Evolutionary conservation across 768 basidiomycete genomes (phyloP), one percentile per base, ranked within the genome.

Genomic region (Suillus subaureus): DNA sequence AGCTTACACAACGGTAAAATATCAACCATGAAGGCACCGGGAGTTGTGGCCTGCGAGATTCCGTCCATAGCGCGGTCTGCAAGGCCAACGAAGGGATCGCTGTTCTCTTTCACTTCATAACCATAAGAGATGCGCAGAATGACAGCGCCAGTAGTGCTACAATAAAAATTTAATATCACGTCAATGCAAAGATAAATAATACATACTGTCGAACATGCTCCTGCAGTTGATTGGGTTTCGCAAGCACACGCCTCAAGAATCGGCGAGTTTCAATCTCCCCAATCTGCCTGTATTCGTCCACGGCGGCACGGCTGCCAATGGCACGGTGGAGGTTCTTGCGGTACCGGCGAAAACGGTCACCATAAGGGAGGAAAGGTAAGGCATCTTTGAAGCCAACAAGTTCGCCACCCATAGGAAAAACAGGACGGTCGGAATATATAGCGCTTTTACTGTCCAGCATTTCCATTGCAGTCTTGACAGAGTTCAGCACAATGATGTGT

Each of bases 391-490:
- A 75, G 28, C 74, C 78, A 35, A 75, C 70, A 13, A 78, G 70
- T 55, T 77, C 75, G 47, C 72, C 76, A 63, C 75, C 77, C 79
- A 82, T 80, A 1, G 79, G 76, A 23, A 82, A 66, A 18, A 76
- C 73, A 0, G 89, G 88, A 23, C 89, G 84, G 69, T 90, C 89
- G 26, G 88, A 89, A 72, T 89, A 90, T 42, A 85, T 82, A 26
- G 84, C 78, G 64, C 86, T 87, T 69, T 87, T 87, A 74, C 87
- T 88, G 74, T 90, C 87, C 61, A 89, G 79, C 77, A 90, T 81
- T 58, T 89, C 86, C 67, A 78, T 61, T 18, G 86, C 86, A 28
- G 78, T 71, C 70, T 81, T 79, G 33, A 79, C 78, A 13, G 82
- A 84, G 70, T 87, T 88, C 37, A 89, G 67, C 58, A 89, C 75